Conservation (phyloP, 768 basidiomycete species). For the Auricularia auricula-judae region DNA sequence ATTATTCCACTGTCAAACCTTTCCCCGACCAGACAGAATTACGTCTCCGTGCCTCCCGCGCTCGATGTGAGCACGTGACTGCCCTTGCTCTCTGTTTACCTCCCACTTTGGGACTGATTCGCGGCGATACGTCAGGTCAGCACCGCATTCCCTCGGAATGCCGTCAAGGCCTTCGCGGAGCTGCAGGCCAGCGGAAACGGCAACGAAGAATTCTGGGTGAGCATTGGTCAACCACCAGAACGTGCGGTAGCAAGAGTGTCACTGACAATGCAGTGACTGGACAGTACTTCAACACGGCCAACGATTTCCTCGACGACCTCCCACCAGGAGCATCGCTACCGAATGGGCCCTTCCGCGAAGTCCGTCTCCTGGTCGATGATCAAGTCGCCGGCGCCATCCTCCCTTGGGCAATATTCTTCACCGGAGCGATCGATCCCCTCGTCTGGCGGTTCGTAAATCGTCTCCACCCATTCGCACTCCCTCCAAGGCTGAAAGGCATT, state of each 20-base stretch:
- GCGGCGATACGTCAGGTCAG: slow-evolving; percentile 33
- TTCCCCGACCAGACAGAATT: slow-evolving; percentile 49
- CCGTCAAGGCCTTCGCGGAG: slow-evolving; percentile 58
- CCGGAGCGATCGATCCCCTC: slow-evolving; percentile 27
- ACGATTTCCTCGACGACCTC: slow-evolving; percentile 44
- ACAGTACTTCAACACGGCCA: slow-evolving; percentile 55
- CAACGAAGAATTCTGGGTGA: slow-evolving; percentile 71
- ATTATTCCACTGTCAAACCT: slow-evolving; percentile 64
- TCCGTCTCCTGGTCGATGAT: slow-evolving; percentile 46
- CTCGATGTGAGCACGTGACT: slow-evolving; percentile 41
- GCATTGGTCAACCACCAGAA: slow-evolving; percentile 4
- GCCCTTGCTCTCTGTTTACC: neutral
- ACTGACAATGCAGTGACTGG: neutral
- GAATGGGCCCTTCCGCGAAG: slow-evolving; percentile 50
- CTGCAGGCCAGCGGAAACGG: slow-evolving; percentile 54
- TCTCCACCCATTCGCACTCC: neutral
- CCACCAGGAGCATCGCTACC: slow-evolving; percentile 38
- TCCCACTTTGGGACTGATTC: neutral
- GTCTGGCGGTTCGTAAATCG: slow-evolving; percentile 32
- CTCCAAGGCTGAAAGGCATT: neutral
- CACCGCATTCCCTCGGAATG: slow-evolving; percentile 58
- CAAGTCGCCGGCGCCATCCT: slow-evolving; percentile 44
- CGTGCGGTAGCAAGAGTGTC: neutral
- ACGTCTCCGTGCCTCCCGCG: slow-evolving; percentile 64
- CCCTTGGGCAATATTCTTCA: slow-evolving; percentile 56